phyloP scores from a whole-genome alignment of 495 filamentous ascomycete genomes.

The Lasiosphaeriaceae sp. region DNA sequence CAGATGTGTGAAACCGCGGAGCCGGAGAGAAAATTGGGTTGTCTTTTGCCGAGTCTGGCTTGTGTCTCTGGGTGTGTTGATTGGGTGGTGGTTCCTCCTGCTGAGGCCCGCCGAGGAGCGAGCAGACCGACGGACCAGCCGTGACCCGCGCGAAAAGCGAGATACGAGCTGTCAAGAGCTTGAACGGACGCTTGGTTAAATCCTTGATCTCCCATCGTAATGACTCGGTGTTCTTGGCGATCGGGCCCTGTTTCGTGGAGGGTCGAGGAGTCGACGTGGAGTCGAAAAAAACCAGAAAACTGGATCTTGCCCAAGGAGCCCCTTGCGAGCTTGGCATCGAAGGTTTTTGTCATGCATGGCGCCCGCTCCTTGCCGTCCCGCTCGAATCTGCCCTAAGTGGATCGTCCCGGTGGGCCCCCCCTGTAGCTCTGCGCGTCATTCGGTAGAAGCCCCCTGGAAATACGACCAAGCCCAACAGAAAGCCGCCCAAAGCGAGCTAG shows the following conservation, averaged over 20 bases:
- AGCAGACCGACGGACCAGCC: no score
- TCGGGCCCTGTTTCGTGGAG: conserved; percentile 3
- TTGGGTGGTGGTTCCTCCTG: no score
- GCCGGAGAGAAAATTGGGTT: no score
- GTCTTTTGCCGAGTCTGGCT: no score
- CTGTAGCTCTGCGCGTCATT: conserved; percentile 10
- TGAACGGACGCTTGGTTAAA: no score
- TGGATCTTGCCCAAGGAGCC: background rate
- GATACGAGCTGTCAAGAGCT: background rate
- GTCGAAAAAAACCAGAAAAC: background rate
- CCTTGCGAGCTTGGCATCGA: background rate
- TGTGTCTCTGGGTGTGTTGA: no score
- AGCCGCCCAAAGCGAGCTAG: no score
- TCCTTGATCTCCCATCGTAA: background rate
- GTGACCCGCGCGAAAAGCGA: no score
- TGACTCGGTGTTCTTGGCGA: conserved; percentile 14
- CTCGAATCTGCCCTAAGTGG: background rate
- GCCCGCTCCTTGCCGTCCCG: background rate
- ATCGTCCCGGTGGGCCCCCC: conserved; percentile 1
- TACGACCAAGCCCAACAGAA: no score
- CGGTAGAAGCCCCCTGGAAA: conserved; percentile 1
- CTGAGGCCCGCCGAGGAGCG: no score
- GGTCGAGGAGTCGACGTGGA: background rate
- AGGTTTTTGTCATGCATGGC: conserved; percentile 1
- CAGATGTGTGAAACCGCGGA: no score